Evolutionary conservation across 2,329 filamentous ascomycete genomes (phyloP), one percentile per base, ranked within the genome.

Genomic region (Hymenoscyphus scutula): DNA sequence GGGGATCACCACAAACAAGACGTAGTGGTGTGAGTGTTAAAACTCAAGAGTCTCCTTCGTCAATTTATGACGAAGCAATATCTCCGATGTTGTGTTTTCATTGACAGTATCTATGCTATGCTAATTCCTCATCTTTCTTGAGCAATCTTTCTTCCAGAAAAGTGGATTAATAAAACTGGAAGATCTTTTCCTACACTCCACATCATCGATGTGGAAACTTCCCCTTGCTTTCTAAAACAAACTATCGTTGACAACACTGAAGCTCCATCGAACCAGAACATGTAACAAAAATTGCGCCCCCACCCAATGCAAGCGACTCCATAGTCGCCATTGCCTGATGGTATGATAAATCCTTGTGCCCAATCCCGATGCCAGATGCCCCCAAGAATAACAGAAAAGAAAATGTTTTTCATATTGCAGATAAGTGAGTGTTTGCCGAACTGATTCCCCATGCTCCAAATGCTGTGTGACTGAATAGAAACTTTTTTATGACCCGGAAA

Each of bases 161-260:
- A 51, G 45, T 19, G 6, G 45, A 25, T 51, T 19, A 23, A 25
- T 19, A 25, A n/a, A 51, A 7, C n/a, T 8, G 19, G 23, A 51
- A 23, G 10, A 25, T 7, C 45, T 10, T 51, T 3, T 13, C 19
- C 23, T 51, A 7, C 45, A 23, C 23, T 19, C 45, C 17, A n/a
- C 17, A 51, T 19, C 17, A 53, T 53, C 27, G n/a, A 27, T 51
- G 37, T 37, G 38, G 19, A 48, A 37, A n/a, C 32, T n/a, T n/a
- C n/a, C n/a, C 32, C 32, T 11, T 34, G 8, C 5, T 53, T 48
- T 57, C 51, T 48, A 8, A 56, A 62, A 41, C 62, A 64, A 64
- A 65, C 62, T 67, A 68, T 67, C 58, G 64, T 66, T 65, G 64
- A 65, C 63, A 67, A 66, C 64, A 66, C 59, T 65, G 65, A 67